phyloP scores from a whole-genome alignment of 345 rosid genomes.

The Eucalyptus sp. region DNA sequence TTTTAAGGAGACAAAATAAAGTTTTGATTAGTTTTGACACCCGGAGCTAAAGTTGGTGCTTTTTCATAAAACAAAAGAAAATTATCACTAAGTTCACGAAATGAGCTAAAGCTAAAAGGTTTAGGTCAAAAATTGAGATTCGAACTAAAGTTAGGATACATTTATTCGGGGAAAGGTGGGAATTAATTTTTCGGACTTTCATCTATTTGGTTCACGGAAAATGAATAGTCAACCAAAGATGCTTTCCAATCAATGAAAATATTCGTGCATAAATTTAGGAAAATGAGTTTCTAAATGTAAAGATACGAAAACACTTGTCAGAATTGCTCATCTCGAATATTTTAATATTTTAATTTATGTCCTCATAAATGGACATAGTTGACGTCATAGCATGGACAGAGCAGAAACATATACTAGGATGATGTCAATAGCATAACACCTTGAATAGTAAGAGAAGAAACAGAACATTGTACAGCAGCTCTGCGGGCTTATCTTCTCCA shows the following conservation, averaged over 20 bases:
- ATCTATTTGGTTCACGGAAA: too few relatives aligned
- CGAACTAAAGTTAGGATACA: not conserved
- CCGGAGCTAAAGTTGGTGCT: fast-evolving
- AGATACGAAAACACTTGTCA: too few relatives aligned
- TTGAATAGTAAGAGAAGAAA: not conserved
- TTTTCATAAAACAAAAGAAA: not conserved
- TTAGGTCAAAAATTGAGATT: too few relatives aligned
- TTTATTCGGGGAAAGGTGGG: too few relatives aligned
- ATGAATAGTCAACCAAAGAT: too few relatives aligned
- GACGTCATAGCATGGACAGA: not conserved
- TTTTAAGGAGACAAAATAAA: not conserved
- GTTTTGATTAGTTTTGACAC: not conserved
- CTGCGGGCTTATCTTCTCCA: not conserved
- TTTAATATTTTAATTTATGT: too few relatives aligned
- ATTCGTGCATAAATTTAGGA: too few relatives aligned
- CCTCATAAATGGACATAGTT: not conserved
- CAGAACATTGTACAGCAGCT: not conserved
- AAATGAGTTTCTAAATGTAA: too few relatives aligned
- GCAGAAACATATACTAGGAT: not conserved
- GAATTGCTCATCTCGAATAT: too few relatives aligned
- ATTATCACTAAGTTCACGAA: not conserved
- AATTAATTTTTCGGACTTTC: too few relatives aligned
- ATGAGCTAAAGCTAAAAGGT: too few relatives aligned
- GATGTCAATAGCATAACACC: not conserved
- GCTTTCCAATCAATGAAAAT: too few relatives aligned